Percentiles rank a stretch among this genome's conserved stretches.
Conservation (phyloP, 768 basidiomycete species). For the Coprinopsis cinerea region DNA sequence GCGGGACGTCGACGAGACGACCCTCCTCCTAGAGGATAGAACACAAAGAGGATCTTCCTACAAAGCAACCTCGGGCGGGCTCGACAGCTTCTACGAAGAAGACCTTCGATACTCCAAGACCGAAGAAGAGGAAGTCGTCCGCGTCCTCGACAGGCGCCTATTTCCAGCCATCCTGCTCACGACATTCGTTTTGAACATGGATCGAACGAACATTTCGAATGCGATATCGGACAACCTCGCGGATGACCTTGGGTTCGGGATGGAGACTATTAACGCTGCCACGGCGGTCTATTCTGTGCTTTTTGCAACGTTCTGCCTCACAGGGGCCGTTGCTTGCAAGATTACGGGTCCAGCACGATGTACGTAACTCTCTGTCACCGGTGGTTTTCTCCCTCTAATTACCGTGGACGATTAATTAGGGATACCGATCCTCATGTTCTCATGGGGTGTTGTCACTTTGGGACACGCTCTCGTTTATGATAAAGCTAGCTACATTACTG, state of each 20-base stretch:
- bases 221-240: conserved; percentile 36
- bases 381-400: background rate
- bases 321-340: conserved; percentile 34
- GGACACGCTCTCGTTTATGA: conserved; percentile 31
- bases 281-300: conserved; percentile 30
- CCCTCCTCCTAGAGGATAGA: conserved; percentile 10
- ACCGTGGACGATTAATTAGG: conserved; percentile 16
- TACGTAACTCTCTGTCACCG: conserved; percentile 9
- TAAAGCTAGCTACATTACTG: conserved; percentile 29
- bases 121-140: conserved; percentile 27
- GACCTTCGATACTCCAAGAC: conserved; percentile 24
- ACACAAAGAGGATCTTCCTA: background rate
- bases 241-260: conserved; percentile 32
- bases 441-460: conserved; percentile 34
- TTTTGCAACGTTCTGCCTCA: conserved; percentile 29
- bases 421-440: conserved; percentile 35
- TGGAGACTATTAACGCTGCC: conserved; percentile 33
- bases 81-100: conserved; percentile 21
- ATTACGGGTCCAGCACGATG: conserved; percentile 33
- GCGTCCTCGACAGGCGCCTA: conserved; percentile 18
- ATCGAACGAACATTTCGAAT: conserved; percentile 36
- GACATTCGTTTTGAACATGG: conserved; percentile 34
- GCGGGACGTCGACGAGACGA: conserved; percentile 9
- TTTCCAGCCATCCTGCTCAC: conserved; percentile 29
- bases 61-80: conserved; percentile 7